Conservation (phyloP, 2,329 filamentous ascomycete species). For the Aureobasidium sp. region DNA sequence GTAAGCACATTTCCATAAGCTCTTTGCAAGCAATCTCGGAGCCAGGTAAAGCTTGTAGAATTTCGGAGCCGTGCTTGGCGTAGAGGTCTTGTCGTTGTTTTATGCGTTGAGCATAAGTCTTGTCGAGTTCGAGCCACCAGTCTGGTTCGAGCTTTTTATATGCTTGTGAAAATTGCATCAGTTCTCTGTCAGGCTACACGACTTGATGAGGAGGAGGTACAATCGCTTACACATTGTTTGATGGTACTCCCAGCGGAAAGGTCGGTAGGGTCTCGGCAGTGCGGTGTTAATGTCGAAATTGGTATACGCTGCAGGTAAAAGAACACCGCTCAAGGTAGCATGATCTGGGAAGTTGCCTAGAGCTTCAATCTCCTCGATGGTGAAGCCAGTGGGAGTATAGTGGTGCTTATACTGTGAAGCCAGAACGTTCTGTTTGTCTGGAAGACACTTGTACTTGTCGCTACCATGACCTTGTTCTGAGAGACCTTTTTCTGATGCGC, state of each 20-base stretch:
- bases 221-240: conserved; percentile 85
- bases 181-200: background rate
- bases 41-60: conserved; percentile 76
- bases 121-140: conserved; percentile 92
- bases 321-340: conserved; percentile 76
- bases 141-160: conserved; percentile 81
- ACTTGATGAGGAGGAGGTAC: no score
- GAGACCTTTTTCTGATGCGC: conserved; percentile 31
- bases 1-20: conserved; percentile 86
- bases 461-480: conserved; percentile 28
- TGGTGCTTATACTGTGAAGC: conserved; percentile 27
- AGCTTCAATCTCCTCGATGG: conserved; percentile 71
- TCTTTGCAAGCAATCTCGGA: conserved; percentile 86
- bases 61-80: conserved; percentile 64
- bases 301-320: conserved; percentile 68
- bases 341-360: conserved; percentile 87
- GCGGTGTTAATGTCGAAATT: conserved; percentile 77
- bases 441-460: conserved; percentile 24
- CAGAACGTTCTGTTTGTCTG: conserved; percentile 28
- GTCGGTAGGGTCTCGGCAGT: conserved; percentile 78
- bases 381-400: conserved; percentile 72
- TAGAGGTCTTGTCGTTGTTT: conserved; percentile 73
- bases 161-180: conserved; percentile 52
- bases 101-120: conserved; percentile 73
- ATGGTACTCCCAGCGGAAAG: conserved; percentile 86